Base-by-base conservation (phyloP, 192 early-diverging fungal genomes). In the Pilaira anomala region DNA sequence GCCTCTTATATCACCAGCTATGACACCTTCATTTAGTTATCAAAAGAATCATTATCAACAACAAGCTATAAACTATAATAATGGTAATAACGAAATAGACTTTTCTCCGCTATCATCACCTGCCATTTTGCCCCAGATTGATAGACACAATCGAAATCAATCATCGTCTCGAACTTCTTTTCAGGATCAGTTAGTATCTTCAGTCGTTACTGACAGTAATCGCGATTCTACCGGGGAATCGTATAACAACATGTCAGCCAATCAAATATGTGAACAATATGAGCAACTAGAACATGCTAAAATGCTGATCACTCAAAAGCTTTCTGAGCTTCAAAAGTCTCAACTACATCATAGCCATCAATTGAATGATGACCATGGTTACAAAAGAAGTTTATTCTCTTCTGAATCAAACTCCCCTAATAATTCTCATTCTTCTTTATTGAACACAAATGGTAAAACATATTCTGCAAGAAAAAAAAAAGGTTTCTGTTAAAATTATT, bases 31-130 rank as follows among this genome's bases (percentile, higher is more conserved):
- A 22, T 72, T 78, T 44, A 77, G 79, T 33, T 85, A 81, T 66
- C 62, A 73, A 52, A 61, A 68, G 9, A 49, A 65, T 19, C 22
- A 60, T 41, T 39, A 68, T 9, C n/a, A 16, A 24, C 56, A 55
- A 55, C 33, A 36, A 6, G 1, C 33, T 36, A 36, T 36, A 5
- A 36, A 36, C 11, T 36, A 49, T 16, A 53, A 42, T 29, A 45
- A 45, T 8, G 52, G 48, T 28, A n/a, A n/a, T n/a, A 60, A 48
- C 9, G 76, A 84, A 28, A 72, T 70, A 18, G 62, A 75, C 41
- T 87, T 87, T 64, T 82, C 76, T 18, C 88, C 88, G 1, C 49
- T 89, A 8, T 76, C 88, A 3, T 89, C 88, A 0, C 88, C 88
- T 26, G 84, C 82, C 5, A 66, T 88, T 18, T 63, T 70, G 12